These are phyloP conservation scores for Pachysandra terminalis DNA, from an alignment of 164 flowering plant genomes.

Conservation along the genomic window DNA sequence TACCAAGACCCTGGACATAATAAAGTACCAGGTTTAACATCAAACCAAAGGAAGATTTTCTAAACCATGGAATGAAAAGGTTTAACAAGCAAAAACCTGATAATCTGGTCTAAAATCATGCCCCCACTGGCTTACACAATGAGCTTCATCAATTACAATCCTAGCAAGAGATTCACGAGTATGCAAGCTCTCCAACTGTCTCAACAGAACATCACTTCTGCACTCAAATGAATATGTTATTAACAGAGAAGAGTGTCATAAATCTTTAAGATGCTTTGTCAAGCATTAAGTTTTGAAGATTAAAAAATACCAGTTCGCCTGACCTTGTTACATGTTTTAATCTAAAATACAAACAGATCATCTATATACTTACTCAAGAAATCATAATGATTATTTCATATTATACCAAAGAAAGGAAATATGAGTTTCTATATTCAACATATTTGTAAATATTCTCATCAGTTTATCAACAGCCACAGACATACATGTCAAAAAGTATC, in stretches of 20 bases:
- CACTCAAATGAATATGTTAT: conserved; percentile 16
- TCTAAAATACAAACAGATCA: not conserved
- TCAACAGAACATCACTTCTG: conserved; percentile 87
- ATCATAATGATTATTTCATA: too few relatives aligned
- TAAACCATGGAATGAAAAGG: not conserved
- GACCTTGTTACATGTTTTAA: not conserved
- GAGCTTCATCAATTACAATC: conserved; percentile 98
- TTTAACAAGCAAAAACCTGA: conserved; percentile 54
- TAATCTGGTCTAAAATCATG: conserved; percentile 99
- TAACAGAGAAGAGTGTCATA: not conserved
- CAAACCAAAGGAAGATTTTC: conserved; percentile 4
- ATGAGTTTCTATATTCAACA: too few relatives aligned
- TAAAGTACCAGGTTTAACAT: conserved; percentile 3
- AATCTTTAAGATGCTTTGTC: not conserved
- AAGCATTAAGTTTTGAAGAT: not conserved
- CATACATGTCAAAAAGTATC: too few relatives aligned
- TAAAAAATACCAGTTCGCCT: not conserved
- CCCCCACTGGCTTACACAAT: conserved; percentile 99
- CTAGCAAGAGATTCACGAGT: conserved; percentile 68
- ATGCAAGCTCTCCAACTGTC: conserved; percentile 78
- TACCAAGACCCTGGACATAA: conserved; percentile 80
- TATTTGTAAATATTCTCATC: too few relatives aligned
- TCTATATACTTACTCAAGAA: not conserved
- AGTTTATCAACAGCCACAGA: too few relatives aligned
- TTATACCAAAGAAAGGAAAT: too few relatives aligned